These are phyloP conservation scores for Flaveria floridana DNA, from an alignment of 140 eudicot species.

Conservation along the genomic window DNA sequence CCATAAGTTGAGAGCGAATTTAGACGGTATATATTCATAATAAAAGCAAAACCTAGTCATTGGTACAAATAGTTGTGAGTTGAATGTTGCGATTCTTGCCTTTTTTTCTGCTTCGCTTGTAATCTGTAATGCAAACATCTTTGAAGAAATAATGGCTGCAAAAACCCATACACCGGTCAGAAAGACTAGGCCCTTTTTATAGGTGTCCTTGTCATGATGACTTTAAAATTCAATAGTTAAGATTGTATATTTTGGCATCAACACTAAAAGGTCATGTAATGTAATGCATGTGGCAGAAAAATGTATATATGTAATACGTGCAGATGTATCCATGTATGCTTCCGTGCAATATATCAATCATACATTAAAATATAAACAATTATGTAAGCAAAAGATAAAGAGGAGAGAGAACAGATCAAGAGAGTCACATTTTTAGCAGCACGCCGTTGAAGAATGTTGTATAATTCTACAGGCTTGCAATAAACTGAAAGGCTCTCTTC, in stretches of 20 bases:
- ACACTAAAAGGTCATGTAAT: neutral
- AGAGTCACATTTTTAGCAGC: conserved; percentile 61
- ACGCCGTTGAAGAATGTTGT: conserved; percentile 97
- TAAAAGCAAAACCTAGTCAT: conserved; percentile 15
- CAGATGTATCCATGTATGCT: conserved; percentile 19
- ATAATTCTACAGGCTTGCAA: conserved; percentile 97
- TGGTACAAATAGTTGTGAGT: conserved; percentile 8
- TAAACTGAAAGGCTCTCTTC: conserved; percentile 87
- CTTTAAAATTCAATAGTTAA: conserved; percentile 16
- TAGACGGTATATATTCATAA: conserved; percentile 13
- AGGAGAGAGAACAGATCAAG: conserved; percentile 19
- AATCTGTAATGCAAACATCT: conserved; percentile 77
- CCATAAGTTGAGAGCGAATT: neutral
- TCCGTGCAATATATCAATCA: conserved; percentile 8
- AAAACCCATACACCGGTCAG: conserved; percentile 28
- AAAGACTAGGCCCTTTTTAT: conserved; percentile 4
- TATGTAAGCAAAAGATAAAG: conserved; percentile 11
- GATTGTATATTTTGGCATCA: conserved; percentile 10
- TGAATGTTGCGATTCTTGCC: conserved; percentile 43
- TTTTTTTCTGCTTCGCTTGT: conserved; percentile 66
- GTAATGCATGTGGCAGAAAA: conserved; percentile 17
- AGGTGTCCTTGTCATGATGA: conserved; percentile 11
- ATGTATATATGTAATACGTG: conserved; percentile 5
- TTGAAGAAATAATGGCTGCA: conserved; percentile 91
- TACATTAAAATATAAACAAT: neutral